Percentiles rank a stretch among this genome's conserved stretches.
phyloP scores from a whole-genome alignment of 2,329 filamentous ascomycete genomes.

The Diaporthe sp. region DNA sequence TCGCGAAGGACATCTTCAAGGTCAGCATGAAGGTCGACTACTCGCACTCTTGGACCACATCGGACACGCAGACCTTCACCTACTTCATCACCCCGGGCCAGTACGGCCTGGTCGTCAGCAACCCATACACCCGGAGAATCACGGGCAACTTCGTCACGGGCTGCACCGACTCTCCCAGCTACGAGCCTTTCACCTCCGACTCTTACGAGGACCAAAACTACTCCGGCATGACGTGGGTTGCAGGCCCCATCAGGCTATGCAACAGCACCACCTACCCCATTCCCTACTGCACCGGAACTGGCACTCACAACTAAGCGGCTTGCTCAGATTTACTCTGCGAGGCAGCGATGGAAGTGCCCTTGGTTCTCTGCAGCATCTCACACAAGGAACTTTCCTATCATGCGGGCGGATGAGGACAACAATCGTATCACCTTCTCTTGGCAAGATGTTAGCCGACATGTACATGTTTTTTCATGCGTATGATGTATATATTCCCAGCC shows the following conservation, averaged over 20 bases:
- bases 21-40: conserved; percentile 39
- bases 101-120: conserved; percentile 50
- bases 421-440: conserved; percentile 10
- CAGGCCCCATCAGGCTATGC: conserved; percentile 52
- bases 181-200: conserved; percentile 45
- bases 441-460: conserved; percentile 5
- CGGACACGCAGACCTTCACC: conserved; percentile 43
- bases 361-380: background rate
- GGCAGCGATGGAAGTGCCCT: background rate
- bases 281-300: conserved; percentile 49
- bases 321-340: background rate
- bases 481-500: conserved; percentile 25
- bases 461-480: conserved; percentile 21
- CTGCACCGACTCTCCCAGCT: conserved; percentile 44
- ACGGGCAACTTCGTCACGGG: conserved; percentile 47
- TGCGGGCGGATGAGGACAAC: background rate
- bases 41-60: conserved; percentile 45
- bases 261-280: conserved; percentile 48
- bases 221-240: conserved; percentile 49
- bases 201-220: conserved; percentile 46
- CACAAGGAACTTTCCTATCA: background rate
- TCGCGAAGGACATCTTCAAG: conserved; percentile 38
- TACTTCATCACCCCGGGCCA: conserved; percentile 47
- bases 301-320: conserved; percentile 35
- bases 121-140: conserved; percentile 47